Evolutionary conservation across 225 moss, liverwort and hornwort genomes (phyloP), one percentile per base, ranked within the genome.

Genomic region (Polytrichum commune): DNA sequence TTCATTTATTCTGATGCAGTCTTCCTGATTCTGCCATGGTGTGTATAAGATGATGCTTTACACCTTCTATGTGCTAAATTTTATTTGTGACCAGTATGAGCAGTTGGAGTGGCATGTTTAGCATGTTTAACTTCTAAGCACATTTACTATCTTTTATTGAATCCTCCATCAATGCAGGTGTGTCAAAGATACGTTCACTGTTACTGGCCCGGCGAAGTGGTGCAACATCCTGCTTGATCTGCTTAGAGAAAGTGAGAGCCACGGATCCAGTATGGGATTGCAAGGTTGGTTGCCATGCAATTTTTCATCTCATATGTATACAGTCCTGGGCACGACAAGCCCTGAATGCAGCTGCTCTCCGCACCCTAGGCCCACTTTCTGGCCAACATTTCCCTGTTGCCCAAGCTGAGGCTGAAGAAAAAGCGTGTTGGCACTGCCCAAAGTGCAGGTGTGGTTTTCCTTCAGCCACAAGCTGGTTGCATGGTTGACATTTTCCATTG

Each of bases 241-340:
- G 93, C 78, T 78, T 93, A 80, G 95, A 93, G 75, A 81, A 90
- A 62, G 93, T 95, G 66, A 81, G 86, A 69, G 84, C 83, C 63
- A 83, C 86, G 8, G 95, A 95, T 78, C 85, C 86, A 35, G 82
- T 93, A 28, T 95, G 95, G 95, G 93, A 95, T 73, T 95, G 93
- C 82, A 93, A 93, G 84, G 68, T 76, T 57, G 93, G 93, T 68
- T 95, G 95, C 65, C 89, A 86, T 79, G 90, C 85, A 27, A 88
- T 95, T 63, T 95, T 95, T 58, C 95, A 95, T 76, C 85, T 95
- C 18, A 87, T 86, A 38, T 93, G 95, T 64, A 91, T 95, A 66
- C 93, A 95, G 74, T 90, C 91, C 29, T 95, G 93, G 95, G 93
- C 93, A 60, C 88, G 84, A 22, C 84, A 88, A 76, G 88, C 88